These are phyloP conservation scores for Trypanosoma melophagium DNA, from an alignment of 208 protist genomes.

Conservation along the genomic window DNA sequence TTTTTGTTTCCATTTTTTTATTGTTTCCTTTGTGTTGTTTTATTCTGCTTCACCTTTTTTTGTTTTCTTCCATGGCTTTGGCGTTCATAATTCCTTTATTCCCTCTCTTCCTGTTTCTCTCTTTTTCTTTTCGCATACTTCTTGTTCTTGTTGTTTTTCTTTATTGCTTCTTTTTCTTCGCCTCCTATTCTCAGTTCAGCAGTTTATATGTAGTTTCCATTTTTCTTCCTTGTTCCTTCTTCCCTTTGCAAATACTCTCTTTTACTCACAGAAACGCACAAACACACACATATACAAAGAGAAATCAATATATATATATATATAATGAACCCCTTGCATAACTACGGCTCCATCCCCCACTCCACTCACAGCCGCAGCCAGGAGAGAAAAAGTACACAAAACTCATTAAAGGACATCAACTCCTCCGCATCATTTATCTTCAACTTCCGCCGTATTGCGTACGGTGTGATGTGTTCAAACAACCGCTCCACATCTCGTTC, in stretches of 20 bases:
- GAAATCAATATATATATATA: conserved; percentile 3
- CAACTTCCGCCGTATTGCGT: conserved; percentile 14
- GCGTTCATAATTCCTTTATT: neutral
- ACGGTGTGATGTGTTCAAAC: conserved; percentile 25
- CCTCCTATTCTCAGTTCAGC: neutral
- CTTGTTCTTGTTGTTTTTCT: neutral
- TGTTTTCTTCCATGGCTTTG: neutral
- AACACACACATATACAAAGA: no score
- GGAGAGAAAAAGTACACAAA: conserved; percentile 28
- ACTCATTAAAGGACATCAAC: conserved; percentile 33
- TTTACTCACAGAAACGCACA: neutral
- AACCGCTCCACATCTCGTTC: conserved; percentile 25
- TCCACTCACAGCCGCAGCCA: conserved; percentile 24
- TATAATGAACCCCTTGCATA: neutral
- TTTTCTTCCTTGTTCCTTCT: neutral
- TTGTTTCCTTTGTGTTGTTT: neutral
- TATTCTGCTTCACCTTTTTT: neutral
- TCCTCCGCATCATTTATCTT: neutral
- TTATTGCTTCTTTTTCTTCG: neutral
- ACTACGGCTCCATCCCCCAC: no score
- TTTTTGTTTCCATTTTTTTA: neutral
- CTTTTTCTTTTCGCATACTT: neutral
- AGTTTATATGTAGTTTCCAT: neutral
- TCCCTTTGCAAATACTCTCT: no score
- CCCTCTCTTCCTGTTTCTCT: neutral